Percentiles rank a stretch among this genome's conserved stretches.
These are phyloP conservation scores for Phoenix roebelenii DNA, from an alignment of 176 grass and related monocot species.

Conservation along the genomic window DNA sequence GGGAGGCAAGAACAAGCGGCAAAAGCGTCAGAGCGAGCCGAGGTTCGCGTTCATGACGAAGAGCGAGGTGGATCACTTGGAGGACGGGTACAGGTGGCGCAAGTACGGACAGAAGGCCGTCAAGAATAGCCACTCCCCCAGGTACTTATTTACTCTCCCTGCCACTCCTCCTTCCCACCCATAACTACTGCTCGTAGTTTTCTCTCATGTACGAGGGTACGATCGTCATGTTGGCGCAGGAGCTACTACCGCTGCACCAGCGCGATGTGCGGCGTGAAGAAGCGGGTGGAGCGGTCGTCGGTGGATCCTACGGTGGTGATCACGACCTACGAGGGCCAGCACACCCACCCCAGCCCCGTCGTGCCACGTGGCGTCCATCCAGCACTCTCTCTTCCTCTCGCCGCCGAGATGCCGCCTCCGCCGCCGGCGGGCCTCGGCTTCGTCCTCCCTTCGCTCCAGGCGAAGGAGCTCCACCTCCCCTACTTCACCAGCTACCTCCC, in stretches of 20 bases:
- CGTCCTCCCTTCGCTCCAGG: too few relatives aligned
- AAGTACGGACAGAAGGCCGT: conserved; percentile 88
- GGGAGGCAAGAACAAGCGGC: conserved; percentile 23
- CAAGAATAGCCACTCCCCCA: conserved; percentile 74
- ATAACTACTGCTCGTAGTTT: too few relatives aligned
- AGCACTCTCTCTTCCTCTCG: too few relatives aligned
- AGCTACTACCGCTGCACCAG: conserved; percentile 89
- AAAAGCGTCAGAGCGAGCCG: conserved; percentile 53
- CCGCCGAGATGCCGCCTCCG: too few relatives aligned
- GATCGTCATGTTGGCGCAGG: conserved; percentile 21
- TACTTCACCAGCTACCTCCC: too few relatives aligned
- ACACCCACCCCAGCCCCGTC: conserved; percentile 66
- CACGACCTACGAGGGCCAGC: conserved; percentile 83
- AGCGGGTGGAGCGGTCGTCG: conserved; percentile 69
- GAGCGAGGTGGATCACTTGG: conserved; percentile 57
- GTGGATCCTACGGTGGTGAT: conserved; percentile 87
- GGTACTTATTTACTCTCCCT: conserved; percentile 10
- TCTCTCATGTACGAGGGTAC: too few relatives aligned
- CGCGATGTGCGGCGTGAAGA: conserved; percentile 79
- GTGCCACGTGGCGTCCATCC: conserved; percentile 20
- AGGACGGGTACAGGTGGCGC: conserved; percentile 77
- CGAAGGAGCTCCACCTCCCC: too few relatives aligned
- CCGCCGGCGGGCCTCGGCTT: too few relatives aligned
- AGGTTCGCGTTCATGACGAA: conserved; percentile 87
- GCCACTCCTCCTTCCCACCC: too few relatives aligned